A percentile compares a stretch with the other conserved stretches of the same genome.
Conservation (phyloP, 345 rosid species). For the Iberis pinnata region DNA sequence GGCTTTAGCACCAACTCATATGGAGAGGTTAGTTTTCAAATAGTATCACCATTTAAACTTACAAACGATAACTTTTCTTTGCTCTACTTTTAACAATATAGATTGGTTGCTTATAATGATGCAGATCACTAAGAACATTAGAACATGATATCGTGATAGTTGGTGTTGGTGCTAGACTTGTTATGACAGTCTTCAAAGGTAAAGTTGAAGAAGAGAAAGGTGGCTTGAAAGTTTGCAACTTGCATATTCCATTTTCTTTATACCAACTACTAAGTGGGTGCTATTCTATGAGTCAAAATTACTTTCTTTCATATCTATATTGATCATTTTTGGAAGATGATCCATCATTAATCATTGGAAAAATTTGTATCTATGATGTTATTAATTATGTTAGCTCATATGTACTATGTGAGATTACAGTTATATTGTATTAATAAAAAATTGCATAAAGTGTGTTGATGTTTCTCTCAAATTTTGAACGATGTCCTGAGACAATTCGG, state of each 20-base stretch:
- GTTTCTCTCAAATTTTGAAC: constrained; percentile 32
- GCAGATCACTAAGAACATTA: constrained; percentile 49
- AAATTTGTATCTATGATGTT: background rate
- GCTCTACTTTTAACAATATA: background rate
- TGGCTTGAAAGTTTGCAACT: constrained; percentile 56
- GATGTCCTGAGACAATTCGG: constrained; percentile 94
- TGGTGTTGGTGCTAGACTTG: constrained; percentile 93
- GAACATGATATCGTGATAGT: constrained; percentile 92
- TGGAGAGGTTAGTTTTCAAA: constrained; percentile 61
- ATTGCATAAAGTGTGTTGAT: constrained; percentile 3
- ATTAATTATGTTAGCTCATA: no score
- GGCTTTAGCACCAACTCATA: constrained; percentile 65
- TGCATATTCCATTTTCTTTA: no score
- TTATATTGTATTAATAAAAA: no score
- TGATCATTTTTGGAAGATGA: no score
- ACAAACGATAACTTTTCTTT: background rate
- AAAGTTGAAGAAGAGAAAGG: constrained; percentile 91
- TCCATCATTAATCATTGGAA: background rate
- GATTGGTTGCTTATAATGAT: background rate
- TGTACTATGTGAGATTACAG: no score
- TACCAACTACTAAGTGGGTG: no score
- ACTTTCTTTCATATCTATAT: no score
- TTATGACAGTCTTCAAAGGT: constrained; percentile 66
- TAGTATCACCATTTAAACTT: background rate
- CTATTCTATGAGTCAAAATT: no score